Evolutionary conservation across 1,284 basidiomycete species (phyloP).

Genomic region (Vanrija pseudolonga): DNA sequence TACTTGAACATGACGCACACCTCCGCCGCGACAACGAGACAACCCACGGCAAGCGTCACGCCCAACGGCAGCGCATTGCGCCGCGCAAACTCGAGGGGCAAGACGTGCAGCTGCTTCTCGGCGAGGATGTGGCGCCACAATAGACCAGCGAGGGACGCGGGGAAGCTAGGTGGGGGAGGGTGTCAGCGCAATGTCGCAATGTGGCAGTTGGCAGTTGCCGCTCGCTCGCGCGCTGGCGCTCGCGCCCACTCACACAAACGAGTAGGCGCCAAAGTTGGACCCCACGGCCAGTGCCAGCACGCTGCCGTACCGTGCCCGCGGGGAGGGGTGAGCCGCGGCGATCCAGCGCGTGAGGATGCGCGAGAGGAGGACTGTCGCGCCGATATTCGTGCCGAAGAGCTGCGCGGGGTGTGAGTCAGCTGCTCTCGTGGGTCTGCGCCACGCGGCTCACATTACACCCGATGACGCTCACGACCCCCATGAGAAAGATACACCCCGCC

Average conservation of each 20-base stretch:
- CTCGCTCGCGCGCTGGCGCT: too few species aligned
- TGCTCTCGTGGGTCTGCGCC: not conserved
- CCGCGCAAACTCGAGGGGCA: conserved; percentile 62
- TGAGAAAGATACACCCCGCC: conserved; percentile 53
- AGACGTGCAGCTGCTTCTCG: conserved; percentile 73
- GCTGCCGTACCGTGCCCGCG: conserved; percentile 44
- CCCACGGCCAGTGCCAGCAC: conserved; percentile 69
- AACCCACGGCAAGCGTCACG: conserved; percentile 61
- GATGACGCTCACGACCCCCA: conserved; percentile 59
- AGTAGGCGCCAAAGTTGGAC: conserved; percentile 88
- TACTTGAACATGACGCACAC: conserved; percentile 45
- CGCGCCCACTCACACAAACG: conserved; percentile 68
- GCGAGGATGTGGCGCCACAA: conserved; percentile 77
- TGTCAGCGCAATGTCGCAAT: too few species aligned
- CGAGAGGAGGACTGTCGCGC: conserved; percentile 83
- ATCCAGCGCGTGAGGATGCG: conserved; percentile 42
- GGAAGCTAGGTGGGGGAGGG: conserved; percentile 53
- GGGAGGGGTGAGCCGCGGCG: conserved; percentile 28
- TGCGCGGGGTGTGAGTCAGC: conserved; percentile 16
- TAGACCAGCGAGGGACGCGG: conserved; percentile 83
- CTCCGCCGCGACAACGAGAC: conserved; percentile 48
- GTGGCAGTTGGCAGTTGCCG: too few species aligned
- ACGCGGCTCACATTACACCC: conserved; percentile 67
- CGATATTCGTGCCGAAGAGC: conserved; percentile 90
- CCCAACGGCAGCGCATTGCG: conserved; percentile 67